Base-by-base conservation (phyloP, 148 eudicot genomes). In the Arctostaphylos glauca region DNA sequence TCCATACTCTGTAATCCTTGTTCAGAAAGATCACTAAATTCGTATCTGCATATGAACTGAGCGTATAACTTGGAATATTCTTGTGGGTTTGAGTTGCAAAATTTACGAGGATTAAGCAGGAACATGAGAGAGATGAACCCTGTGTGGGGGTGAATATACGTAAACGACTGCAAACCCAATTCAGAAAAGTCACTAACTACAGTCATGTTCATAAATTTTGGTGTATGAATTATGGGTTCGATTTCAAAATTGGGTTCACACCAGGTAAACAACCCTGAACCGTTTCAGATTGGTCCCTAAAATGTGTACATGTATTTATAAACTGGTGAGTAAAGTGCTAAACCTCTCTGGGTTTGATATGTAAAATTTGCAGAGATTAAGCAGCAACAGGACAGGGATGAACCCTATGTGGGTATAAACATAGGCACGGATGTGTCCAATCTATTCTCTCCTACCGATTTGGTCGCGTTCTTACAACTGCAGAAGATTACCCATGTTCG, bases 401-500 rank as follows among this genome's bases (percentile, higher is more conserved):
- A 88, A 83, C 97, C 98, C 19, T 95, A 87, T 85, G 90, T 93
- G 60, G 98, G 98, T 3, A 91, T 94, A 43, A 93, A 93, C 86
- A 87, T 94, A 62, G 98, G 96, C 41, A 93, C 96, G 18, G 98
- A 93, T 82, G 90, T 89, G 10, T 88, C 98, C 15, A 89, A 92
- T 75, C 79, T 93, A 16, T 82, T 90, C 46, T 83, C 95, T 3
- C 89, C 94, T 6, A 55, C 90, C 8, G 93, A 93, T 76, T 87
- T 94, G 76, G 95, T 94, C 1, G 74, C 89, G 5, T 93, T 94
- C 41, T 89, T 94, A 9, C 87, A 91, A 75, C 49, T 89, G 13
- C 98, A 95, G 81, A 92, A 93, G 86, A 94, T 95, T 66, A 91
- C 84, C 73, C 93, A 95, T 78, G 89, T 95, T 19, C 88, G 98